These are phyloP conservation scores for Vanderwaltozyma polyspora DNA, from an alignment of 805 yeast species.

Conservation along the genomic window DNA sequence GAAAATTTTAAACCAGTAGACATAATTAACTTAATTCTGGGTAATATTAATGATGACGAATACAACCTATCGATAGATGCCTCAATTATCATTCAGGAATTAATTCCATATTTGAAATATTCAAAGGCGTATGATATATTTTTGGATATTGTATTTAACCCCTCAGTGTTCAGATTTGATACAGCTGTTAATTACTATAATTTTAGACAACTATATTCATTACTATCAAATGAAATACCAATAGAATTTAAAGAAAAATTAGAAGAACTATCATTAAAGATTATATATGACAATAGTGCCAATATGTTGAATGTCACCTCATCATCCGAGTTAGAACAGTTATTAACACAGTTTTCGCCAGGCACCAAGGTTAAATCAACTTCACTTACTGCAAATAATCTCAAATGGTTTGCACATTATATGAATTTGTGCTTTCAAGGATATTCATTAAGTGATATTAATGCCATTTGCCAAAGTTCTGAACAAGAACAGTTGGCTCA, in stretches of 20 bases:
- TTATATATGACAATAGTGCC: constrained; percentile 15
- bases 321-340: too few species aligned
- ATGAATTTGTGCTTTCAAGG: constrained; percentile 8
- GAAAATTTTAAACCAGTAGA: constrained; percentile 9
- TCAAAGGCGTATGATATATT: constrained; percentile 7
- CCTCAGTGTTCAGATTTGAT: constrained; percentile 10
- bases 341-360: too few species aligned
- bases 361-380: not conserved
- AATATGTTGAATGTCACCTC: constrained; percentile 4
- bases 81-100: constrained; percentile 4
- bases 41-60: not conserved
- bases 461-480: constrained; percentile 13
- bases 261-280: constrained; percentile 5
- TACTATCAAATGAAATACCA: constrained; percentile 1
- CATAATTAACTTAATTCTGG: constrained; percentile 9
- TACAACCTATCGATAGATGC: not conserved
- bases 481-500: constrained; percentile 16
- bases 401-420: constrained; percentile 9
- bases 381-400: constrained; percentile 4
- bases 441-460: constrained; percentile 13
- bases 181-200: constrained; percentile 7
- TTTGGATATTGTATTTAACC: constrained; percentile 8
- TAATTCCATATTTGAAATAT: constrained; percentile 17
- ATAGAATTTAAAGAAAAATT: not conserved
- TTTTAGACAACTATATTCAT: constrained; percentile 7